phyloP scores from a whole-genome alignment of 2,329 filamentous ascomycete genomes.

The Tolypocladium pustulatum region DNA sequence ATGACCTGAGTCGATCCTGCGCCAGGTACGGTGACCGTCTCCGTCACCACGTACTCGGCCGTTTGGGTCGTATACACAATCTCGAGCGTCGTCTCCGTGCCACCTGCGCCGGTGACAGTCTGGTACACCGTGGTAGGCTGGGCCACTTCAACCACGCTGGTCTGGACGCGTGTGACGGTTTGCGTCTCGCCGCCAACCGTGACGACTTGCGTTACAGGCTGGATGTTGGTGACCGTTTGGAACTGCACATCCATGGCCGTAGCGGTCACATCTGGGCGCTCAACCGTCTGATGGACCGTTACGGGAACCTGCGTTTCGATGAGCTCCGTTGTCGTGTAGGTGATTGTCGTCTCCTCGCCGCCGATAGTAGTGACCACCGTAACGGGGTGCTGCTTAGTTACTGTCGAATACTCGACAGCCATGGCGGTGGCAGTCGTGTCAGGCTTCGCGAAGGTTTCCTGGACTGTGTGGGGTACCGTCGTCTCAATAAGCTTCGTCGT shows the following conservation, averaged over 20 bases:
- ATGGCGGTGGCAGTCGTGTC: slow-evolving; percentile 7
- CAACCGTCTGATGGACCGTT: slow-evolving; percentile 20
- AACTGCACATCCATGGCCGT: slow-evolving; percentile 13
- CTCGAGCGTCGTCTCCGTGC: slow-evolving; percentile 20
- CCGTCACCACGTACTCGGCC: slow-evolving; percentile 32
- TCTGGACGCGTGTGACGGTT: slow-evolving; percentile 11
- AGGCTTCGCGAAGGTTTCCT: slow-evolving; percentile 7
- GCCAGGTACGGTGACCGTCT: slow-evolving; percentile 26
- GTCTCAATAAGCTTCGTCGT: slow-evolving; percentile 14
- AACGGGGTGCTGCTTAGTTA: slow-evolving; percentile 24
- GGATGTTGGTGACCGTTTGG: slow-evolving; percentile 29
- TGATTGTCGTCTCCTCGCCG: slow-evolving; percentile 24
- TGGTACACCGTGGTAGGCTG: slow-evolving; percentile 19
- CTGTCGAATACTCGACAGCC: slow-evolving; percentile 25
- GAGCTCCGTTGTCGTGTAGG: slow-evolving; percentile 28
- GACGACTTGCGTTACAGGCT: slow-evolving; percentile 19
- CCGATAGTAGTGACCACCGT: slow-evolving; percentile 32
- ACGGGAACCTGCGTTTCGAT: slow-evolving; percentile 16
- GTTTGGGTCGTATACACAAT: slow-evolving; percentile 32
- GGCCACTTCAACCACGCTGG: slow-evolving; percentile 17
- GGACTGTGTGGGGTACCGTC: slow-evolving; percentile 16
- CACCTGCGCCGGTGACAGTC: slow-evolving; percentile 25
- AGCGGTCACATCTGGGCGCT: slow-evolving; percentile 3
- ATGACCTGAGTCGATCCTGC: slow-evolving; percentile 24
- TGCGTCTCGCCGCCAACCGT: slow-evolving; percentile 21